Percentiles rank a stretch among this genome's conserved stretches.
These are phyloP conservation scores for Backusella australiensis DNA, from an alignment of 192 early-diverging fungal genomes.

Conservation along the genomic window DNA sequence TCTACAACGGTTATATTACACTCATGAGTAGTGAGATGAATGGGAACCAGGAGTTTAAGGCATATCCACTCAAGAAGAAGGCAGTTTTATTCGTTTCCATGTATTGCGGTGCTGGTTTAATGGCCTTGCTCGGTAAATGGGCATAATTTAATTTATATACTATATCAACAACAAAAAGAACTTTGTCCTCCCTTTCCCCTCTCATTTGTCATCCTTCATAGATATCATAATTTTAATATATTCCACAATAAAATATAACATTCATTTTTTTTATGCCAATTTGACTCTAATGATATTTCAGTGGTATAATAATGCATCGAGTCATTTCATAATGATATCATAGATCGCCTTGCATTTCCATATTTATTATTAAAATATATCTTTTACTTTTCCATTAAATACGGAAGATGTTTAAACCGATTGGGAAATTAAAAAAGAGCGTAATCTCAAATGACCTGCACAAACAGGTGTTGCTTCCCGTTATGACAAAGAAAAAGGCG, in stretches of 20 bases:
- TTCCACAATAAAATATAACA: background rate
- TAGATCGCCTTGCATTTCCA: background rate
- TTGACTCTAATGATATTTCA: too few relatives aligned
- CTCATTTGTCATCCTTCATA: too few relatives aligned
- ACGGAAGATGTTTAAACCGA: background rate
- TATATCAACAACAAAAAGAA: background rate
- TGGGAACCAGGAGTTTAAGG: constrained; percentile 45
- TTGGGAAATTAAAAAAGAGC: background rate
- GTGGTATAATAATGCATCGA: too few relatives aligned
- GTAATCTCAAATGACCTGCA: background rate
- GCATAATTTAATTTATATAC: constrained; percentile 14
- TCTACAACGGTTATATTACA: constrained; percentile 76
- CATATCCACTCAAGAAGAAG: constrained; percentile 30
- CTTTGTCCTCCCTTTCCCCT: too few relatives aligned
- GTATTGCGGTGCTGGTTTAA: constrained; percentile 69
- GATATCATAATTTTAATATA: too few relatives aligned
- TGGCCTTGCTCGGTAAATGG: constrained; percentile 73
- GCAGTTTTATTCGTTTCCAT: constrained; percentile 54
- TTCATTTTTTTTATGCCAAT: background rate
- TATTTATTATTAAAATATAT: background rate
- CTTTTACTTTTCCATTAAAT: background rate
- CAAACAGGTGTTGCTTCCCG: background rate
- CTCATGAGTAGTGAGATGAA: constrained; percentile 73
- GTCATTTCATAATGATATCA: background rate
- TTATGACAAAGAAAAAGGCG: background rate